Base-by-base conservation (phyloP, 164 flowering plant species). In the Buxus sempervirens region DNA sequence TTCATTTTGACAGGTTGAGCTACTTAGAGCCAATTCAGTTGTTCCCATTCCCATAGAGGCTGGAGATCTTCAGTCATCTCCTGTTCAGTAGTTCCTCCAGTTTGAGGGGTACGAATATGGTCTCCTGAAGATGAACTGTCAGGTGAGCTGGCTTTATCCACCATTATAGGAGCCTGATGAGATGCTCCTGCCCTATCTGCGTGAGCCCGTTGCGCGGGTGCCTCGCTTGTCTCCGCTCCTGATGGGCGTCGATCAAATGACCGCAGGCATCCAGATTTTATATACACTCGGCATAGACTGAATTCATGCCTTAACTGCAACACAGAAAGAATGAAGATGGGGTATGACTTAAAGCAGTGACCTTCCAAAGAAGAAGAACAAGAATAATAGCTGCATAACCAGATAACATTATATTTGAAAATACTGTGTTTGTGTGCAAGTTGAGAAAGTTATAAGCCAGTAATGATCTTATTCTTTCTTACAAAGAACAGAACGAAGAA, bases 171-270 rank as follows among this genome's bases (percentile, higher is more conserved):
- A 55, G 54, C 56, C 22, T 60, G 74, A 63, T 74, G 41, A 58
- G 65, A 62, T 63, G 73, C 45, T 60, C 21, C 38, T 20, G 61
- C 49, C 2, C 15, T 57, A 20, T 54, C 67, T 16, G 24, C 60
- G 18, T 62, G 67, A 58, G 54, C 62, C 59, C 56, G 70, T 20
- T 41, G 45, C 14, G 38, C 9, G 19, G 24, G 14, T 27, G 7
- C 23, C 14, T 63, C 68, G 21, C 56, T 73, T 10, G 41, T 24
- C 25, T 38, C 62, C n/a, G 60, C 24, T 57, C 64, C 78, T 2
- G 71, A 18, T 12, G 91, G 94, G 8, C 94, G 88, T 24, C 94
- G 84, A 71, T 90, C 97, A 54, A 90, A 90, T 27, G 91, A 83
- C 64, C 87, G 72, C 61, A 70, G 73, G 65, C 77, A 77, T 54